These are phyloP conservation scores for Yarrowia bubula DNA, from an alignment of 805 yeast genomes.

Conservation along the genomic window DNA sequence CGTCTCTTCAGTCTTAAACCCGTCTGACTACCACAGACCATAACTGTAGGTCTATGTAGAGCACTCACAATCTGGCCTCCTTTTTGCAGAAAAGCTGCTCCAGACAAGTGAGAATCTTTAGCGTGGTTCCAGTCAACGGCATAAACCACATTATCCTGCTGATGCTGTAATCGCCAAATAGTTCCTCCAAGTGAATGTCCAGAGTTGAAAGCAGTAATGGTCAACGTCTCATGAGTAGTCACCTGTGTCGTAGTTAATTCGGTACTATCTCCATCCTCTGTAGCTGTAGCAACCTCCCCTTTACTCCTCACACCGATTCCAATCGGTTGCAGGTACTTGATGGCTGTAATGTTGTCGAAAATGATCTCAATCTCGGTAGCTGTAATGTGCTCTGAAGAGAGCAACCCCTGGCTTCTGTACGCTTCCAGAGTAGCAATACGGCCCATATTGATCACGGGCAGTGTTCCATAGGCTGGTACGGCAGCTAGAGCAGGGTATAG, in stretches of 20 bases:
- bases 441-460: slow-evolving; percentile 88
- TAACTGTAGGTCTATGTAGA: slow-evolving; percentile 73
- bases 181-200: slow-evolving; percentile 96
- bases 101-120: slow-evolving; percentile 75
- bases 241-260: slow-evolving; percentile 12
- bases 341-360: slow-evolving; percentile 65
- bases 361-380: slow-evolving; percentile 72
- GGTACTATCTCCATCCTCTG: slow-evolving; percentile 29
- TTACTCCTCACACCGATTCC: slow-evolving; percentile 39
- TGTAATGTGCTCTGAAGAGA: slow-evolving; percentile 65
- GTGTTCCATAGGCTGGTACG: slow-evolving; percentile 78
- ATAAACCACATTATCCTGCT: slow-evolving; percentile 76
- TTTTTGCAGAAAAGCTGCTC: slow-evolving; percentile 53
- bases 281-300: slow-evolving; percentile 28
- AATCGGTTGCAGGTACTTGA: slow-evolving; percentile 79
- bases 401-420: slow-evolving; percentile 67
- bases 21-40: slow-evolving; percentile 65
- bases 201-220: slow-evolving; percentile 78
- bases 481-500: slow-evolving; percentile 55
- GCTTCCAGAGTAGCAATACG: slow-evolving; percentile 80
- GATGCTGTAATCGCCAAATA: slow-evolving; percentile 73
- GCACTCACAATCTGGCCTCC: slow-evolving; percentile 61
- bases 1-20: slow-evolving; percentile 60
- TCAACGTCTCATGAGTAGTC: slow-evolving; percentile 36
- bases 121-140: slow-evolving; percentile 97